Base-by-base conservation (phyloP, 1,139 yeast species). In the Candida neerlandica region DNA sequence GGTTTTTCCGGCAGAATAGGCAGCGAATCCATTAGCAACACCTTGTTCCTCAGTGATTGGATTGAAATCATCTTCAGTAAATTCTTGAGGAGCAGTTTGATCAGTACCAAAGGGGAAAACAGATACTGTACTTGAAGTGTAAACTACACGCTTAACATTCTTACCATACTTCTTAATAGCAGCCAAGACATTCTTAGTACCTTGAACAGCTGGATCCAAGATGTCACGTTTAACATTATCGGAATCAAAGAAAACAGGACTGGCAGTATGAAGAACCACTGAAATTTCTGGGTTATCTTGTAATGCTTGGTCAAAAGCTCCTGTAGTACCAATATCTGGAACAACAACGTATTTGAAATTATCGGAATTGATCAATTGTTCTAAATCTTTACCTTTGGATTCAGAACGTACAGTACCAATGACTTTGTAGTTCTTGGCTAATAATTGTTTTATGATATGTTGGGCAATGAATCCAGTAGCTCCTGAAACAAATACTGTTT, bases 41-140 rank as follows among this genome's bases (percentile, higher is more conserved):
- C 71, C 66, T 37, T 59, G 62, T 45, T 69, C 71, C 59, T 67
- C 62, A 14, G 69, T 60, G 43, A 70, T 66, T 37, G 65, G 64
- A 55, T 71, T 73, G 79, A 81, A 77, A 5, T 65, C 56, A 4
- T 62, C 57, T 54, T 75, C 80, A 46, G 56, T 60, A 12, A 41
- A 44, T 3, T 47, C 50, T 46, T 58, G 61, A 7, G 16, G 2
- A n/a, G 21, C 32, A 12, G 15, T 33, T 58, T 46, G 52, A 10
- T 19, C 33, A 2, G 45, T 50, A 21, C 43, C 49, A 30, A 38
- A 44, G 15, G 48, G 47, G 14, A 52, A 47, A 23, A 61, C 51
- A 5, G 73, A 67, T 19, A 65, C 70, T 45, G 48, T 57, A 1
- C 73, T 67, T 1, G 73, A 66, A 5, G 72, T 67, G 14, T 60